A percentile compares a stretch with the other conserved stretches of the same genome.
These are phyloP conservation scores for Perilla frutescens DNA, from an alignment of 257 asterid genomes.

Conservation along the genomic window DNA sequence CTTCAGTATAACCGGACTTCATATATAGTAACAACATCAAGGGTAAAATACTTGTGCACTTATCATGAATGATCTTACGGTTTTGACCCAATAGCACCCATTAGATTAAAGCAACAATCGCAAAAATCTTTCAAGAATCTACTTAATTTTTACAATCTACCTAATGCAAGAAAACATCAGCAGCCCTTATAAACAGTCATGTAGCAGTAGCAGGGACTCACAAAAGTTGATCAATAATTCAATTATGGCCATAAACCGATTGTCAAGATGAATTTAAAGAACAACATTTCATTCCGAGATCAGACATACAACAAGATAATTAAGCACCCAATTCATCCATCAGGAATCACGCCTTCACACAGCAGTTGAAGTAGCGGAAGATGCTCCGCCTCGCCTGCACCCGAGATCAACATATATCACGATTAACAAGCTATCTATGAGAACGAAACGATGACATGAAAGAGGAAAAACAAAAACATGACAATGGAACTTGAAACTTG, in stretches of 20 bases:
- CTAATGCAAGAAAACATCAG: background rate
- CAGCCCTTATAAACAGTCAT: conserved; percentile 13
- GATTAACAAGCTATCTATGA: background rate
- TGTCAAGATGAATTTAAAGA: conserved; percentile 19
- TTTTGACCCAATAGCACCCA: too few relatives aligned
- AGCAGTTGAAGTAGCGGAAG: conserved; percentile 87
- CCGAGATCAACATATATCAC: background rate
- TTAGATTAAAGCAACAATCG: too few relatives aligned
- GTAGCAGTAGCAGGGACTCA: background rate
- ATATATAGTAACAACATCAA: too few relatives aligned
- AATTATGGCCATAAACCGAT: conserved; percentile 14
- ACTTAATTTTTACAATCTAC: too few relatives aligned
- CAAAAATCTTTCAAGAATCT: too few relatives aligned
- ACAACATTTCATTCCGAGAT: conserved; percentile 37
- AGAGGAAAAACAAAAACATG: background rate
- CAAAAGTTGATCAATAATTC: conserved; percentile 15
- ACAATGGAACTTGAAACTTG: background rate
- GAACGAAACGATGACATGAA: background rate
- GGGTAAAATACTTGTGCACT: too few relatives aligned
- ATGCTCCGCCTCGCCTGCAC: conserved; percentile 84
- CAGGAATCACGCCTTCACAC: conserved; percentile 71
- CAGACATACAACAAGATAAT: conserved; percentile 24
- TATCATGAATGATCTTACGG: too few relatives aligned
- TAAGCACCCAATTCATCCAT: background rate
- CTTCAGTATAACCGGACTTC: too few relatives aligned